Evolutionary conservation across 2,329 filamentous ascomycete species (phyloP).

Genomic region (Ophiostoma ips): DNA sequence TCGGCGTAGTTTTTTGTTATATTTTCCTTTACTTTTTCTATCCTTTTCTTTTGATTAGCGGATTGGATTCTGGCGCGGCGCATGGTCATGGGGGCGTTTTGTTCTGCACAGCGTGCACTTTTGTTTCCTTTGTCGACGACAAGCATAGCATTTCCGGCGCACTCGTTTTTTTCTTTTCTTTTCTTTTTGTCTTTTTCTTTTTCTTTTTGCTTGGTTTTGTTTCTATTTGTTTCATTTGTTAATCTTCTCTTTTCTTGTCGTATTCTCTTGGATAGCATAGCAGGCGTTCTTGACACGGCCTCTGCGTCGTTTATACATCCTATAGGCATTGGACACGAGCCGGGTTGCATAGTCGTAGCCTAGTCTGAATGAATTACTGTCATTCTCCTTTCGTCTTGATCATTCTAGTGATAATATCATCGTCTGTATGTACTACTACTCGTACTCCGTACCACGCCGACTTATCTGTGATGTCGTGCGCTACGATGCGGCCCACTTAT

Average conservation of each 20-base stretch:
- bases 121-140: conserved; percentile 1
- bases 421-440: neutral
- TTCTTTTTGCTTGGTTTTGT: neutral
- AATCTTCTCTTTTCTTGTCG: neutral
- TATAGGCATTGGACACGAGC: too few relatives aligned
- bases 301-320: too few relatives aligned
- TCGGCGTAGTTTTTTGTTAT: conserved; percentile 5
- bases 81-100: conserved; percentile 3
- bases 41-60: neutral
- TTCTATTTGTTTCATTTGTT: neutral
- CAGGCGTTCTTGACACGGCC: too few relatives aligned
- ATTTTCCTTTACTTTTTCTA: neutral
- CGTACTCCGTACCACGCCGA: too few relatives aligned
- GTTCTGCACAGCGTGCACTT: neutral
- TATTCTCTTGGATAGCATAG: too few relatives aligned
- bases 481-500: neutral
- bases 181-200: neutral
- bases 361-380: too few relatives aligned
- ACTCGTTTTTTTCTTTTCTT: neutral
- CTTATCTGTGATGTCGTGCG: too few relatives aligned
- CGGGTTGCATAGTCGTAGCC: too few relatives aligned
- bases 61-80: conserved; percentile 3
- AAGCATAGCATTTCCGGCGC: conserved; percentile 1
- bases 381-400: too few relatives aligned
- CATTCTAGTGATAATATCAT: too few relatives aligned